A percentile compares a stretch with the other conserved stretches of the same genome.
phyloP scores from a whole-genome alignment of 805 yeast species.

The Yarrowia porcina region DNA sequence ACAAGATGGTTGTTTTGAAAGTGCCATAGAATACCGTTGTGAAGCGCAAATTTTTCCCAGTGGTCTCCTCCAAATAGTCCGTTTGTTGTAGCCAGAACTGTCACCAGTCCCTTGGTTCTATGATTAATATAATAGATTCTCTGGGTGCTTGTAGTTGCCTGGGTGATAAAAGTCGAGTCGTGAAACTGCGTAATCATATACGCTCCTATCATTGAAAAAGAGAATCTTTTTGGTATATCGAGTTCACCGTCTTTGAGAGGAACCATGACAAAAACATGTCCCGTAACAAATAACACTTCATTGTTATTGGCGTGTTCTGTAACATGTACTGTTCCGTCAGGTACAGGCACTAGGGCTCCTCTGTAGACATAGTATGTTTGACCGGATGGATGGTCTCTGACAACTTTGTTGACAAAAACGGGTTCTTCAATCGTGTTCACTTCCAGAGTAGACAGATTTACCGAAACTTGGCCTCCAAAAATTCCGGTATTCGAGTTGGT shows the following conservation, averaged over 20 bases:
- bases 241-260: background rate
- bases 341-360: background rate
- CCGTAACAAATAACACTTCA: background rate
- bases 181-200: constrained; percentile 1
- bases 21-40: background rate
- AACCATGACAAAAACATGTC: background rate
- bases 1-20: background rate
- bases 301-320: background rate
- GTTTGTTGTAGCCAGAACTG: background rate
- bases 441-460: constrained; percentile 3
- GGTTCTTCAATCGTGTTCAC: background rate
- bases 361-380: background rate
- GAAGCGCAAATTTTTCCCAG: constrained; percentile 4
- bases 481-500: background rate
- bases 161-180: background rate
- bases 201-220: background rate
- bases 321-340: background rate
- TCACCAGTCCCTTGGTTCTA: background rate
- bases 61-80: constrained; percentile 1
- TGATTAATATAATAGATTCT: background rate
- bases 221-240: background rate
- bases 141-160: background rate
- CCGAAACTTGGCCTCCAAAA: background rate
- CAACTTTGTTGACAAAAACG: background rate
- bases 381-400: background rate